Evolutionary conservation across 495 filamentous ascomycete genomes (phyloP), one percentile per base, ranked within the genome.

Genomic region (Daldinia decipiens): DNA sequence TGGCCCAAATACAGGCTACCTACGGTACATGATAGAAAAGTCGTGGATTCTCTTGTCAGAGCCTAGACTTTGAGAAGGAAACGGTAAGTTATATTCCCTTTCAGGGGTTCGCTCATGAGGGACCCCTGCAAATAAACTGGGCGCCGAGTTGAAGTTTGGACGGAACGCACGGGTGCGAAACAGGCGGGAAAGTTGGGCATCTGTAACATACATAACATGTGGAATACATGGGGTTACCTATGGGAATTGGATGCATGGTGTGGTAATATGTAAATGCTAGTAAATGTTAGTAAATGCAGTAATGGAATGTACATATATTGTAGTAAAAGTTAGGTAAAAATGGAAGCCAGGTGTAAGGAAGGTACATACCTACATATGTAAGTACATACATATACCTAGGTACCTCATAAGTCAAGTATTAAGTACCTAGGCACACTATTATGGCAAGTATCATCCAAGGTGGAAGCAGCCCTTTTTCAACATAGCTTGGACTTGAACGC

Each of bases 41-140:
- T 54, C 34, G 45, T 21, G 13, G 36, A 40, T 13, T 29, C 52
- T 34, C 31, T 34, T 27, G 51, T 53, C 50, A 26, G 50, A 65
- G 55, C 47, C 61, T 55, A 67, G 68, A 60, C 57, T 55, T 53
- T 66, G 47, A 32, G 3, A 64, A 63, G 17, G 27, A 53, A 47
- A 38, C 27, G 62, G 53, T 39, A 65, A 1, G 56, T 26, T 4
- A 24, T 24, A 24, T 24, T 24, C 21, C 2, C 43, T 59, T 12
- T 53, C 58, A 61, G 57, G 62, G 62, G 63, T 67, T 71, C 62
- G 38, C 29, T 54, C 68, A 58, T 54, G 40, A 62, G 39, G 38
- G 21, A 62, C 31, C 65, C 58, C 36, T 56, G 40, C 31, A 31
- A 62, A 26, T 38, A 58, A 65, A 39, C 58, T 66, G 62, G 52